Percentiles rank a stretch among this genome's conserved stretches.
Evolutionary conservation across 805 yeast species (phyloP).

Genomic region (Cyberlindnera veronae): DNA sequence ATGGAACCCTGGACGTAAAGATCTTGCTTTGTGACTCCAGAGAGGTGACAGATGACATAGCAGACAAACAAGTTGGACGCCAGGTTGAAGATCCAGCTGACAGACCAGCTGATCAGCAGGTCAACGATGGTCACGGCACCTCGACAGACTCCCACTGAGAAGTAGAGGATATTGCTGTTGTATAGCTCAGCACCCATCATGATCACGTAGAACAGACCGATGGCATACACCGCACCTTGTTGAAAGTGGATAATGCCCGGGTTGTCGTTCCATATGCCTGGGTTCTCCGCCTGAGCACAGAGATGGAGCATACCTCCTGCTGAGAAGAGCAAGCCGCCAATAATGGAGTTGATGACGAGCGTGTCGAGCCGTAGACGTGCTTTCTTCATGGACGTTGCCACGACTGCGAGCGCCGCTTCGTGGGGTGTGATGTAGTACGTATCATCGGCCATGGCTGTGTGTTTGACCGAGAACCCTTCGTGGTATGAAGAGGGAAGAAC

Average conservation of each 20-base stretch:
- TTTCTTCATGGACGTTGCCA: slow-evolving; percentile 83
- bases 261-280: slow-evolving; percentile 36
- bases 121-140: slow-evolving; percentile 69
- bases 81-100: slow-evolving; percentile 65
- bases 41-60: slow-evolving; percentile 56
- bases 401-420: slow-evolving; percentile 80
- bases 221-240: slow-evolving; percentile 63
- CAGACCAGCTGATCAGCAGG: slow-evolving; percentile 58
- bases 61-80: slow-evolving; percentile 63
- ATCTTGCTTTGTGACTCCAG: slow-evolving; percentile 44
- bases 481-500: no score
- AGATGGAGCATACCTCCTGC: slow-evolving; percentile 72
- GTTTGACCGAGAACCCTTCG: no score
- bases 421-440: slow-evolving; percentile 66
- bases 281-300: slow-evolving; percentile 49
- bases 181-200: slow-evolving; percentile 72
- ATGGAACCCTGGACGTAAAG: slow-evolving; percentile 46
- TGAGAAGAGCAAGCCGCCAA: slow-evolving; percentile 68
- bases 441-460: slow-evolving; percentile 41
- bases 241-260: slow-evolving; percentile 52
- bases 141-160: slow-evolving; percentile 63
- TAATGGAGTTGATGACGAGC: slow-evolving; percentile 56
- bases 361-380: slow-evolving; percentile 61
- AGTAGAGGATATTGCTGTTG: slow-evolving; percentile 71
- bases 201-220: slow-evolving; percentile 74